phyloP scores from a whole-genome alignment of 23 red algal species.

The Gracilaria gracilis region DNA sequence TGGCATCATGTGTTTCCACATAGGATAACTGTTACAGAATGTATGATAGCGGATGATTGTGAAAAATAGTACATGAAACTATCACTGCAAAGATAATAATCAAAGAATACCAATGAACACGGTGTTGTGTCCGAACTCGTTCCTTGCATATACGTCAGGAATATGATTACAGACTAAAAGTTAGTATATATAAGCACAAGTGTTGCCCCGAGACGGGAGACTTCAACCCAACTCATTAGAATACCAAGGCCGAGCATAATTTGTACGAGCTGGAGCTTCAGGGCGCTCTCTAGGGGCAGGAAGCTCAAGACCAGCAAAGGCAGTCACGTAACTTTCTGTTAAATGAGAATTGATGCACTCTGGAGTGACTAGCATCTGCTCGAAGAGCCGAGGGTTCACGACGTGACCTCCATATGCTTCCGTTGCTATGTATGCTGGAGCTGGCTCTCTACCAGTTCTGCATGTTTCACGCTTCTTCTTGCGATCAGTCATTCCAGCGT shows the following conservation, averaged over 20 bases:
- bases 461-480: slow-evolving; percentile 7
- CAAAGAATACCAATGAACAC: background rate
- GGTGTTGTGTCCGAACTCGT: background rate
- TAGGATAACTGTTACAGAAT: slow-evolving; percentile 53
- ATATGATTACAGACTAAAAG: background rate
- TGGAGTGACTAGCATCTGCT: slow-evolving; percentile 48
- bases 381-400: slow-evolving; percentile 29
- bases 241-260: slow-evolving; percentile 47
- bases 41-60: slow-evolving; percentile 38
- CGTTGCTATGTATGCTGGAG: slow-evolving; percentile 43
- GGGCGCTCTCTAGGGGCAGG: slow-evolving; percentile 12
- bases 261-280: background rate
- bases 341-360: slow-evolving; percentile 66
- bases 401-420: slow-evolving; percentile 36
- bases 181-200: background rate
- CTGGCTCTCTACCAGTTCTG: slow-evolving; percentile 15
- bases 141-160: background rate
- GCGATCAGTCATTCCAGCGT: background rate
- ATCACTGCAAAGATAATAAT: slow-evolving; percentile 3
- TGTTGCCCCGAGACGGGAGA: background rate
- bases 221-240: slow-evolving; percentile 48
- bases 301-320: slow-evolving; percentile 46
- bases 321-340: slow-evolving; percentile 49
- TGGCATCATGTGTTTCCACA: slow-evolving; percentile 76
- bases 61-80: slow-evolving; percentile 11